phyloP scores from a whole-genome alignment of 73 alveolate genomes.

The Paramecium primaurelia region DNA sequence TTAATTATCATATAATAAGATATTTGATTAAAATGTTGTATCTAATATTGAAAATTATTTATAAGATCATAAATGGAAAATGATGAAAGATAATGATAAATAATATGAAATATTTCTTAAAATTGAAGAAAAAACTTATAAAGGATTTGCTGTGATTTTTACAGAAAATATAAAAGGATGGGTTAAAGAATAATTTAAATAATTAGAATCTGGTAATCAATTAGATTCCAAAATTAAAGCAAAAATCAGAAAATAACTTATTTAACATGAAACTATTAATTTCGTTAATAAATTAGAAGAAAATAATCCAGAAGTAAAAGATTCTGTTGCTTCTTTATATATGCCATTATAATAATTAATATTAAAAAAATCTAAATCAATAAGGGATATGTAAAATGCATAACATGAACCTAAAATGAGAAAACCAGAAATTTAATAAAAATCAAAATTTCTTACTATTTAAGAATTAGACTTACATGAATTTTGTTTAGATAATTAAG shows the following conservation, averaged over 20 bases:
- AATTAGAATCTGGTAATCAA: neutral
- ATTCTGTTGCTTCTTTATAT: conserved; percentile 40
- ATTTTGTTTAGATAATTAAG: neutral
- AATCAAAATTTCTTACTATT: neutral
- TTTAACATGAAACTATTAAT: conserved; percentile 30
- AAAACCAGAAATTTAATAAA: neutral
- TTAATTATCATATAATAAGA: conserved; percentile 1
- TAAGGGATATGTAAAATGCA: neutral
- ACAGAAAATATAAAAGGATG: conserved; percentile 27
- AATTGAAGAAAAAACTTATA: conserved; percentile 23
- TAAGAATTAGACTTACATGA: neutral
- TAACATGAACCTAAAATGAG: neutral
- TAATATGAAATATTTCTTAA: conserved; percentile 29
- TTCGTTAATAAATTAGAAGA: conserved; percentile 46
- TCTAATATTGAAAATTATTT: conserved; percentile 31
- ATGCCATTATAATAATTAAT: neutral
- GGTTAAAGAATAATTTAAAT: conserved; percentile 6
- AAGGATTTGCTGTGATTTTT: conserved; percentile 43
- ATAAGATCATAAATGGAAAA: conserved; percentile 36
- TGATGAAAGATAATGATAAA: conserved; percentile 36
- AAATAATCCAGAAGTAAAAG: conserved; percentile 22
- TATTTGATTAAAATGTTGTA: neutral
- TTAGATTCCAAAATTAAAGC: conserved; percentile 18
- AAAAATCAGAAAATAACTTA: conserved; percentile 7
- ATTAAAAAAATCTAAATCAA: neutral